A percentile compares a stretch with the other conserved stretches of the same genome.
Evolutionary conservation across 441 rosid genomes (phyloP).

Genomic region (Monsonia emarginata): DNA sequence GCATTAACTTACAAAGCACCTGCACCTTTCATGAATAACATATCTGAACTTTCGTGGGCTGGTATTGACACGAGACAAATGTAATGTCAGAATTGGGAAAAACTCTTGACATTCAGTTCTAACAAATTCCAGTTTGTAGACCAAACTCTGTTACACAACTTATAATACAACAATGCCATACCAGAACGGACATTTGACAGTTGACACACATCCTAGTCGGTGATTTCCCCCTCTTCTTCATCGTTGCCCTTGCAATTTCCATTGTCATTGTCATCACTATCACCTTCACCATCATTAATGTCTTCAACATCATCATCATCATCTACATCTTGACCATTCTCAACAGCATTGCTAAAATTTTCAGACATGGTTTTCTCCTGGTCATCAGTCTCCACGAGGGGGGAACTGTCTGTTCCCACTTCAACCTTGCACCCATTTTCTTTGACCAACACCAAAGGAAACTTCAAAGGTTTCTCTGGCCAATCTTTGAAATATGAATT

Average conservation of each 20-base stretch:
- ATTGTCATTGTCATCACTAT: background rate
- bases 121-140: background rate
- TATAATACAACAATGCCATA: background rate
- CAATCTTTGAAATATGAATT: conserved; percentile 56
- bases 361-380: conserved; percentile 15
- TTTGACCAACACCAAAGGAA: conserved; percentile 40
- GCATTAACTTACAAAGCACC: no score
- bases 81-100: background rate
- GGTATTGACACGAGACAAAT: background rate
- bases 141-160: background rate
- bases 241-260: background rate
- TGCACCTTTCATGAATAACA: no score
- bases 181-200: background rate
- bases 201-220: background rate
- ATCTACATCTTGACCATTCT: background rate
- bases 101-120: background rate
- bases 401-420: conserved; percentile 18
- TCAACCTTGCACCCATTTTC: conserved; percentile 34
- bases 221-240: conserved; percentile 3
- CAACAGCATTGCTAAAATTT: background rate
- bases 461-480: conserved; percentile 52
- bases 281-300: background rate
- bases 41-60: background rate
- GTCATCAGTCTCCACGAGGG: conserved; percentile 13
- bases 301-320: conserved; percentile 2